These are phyloP conservation scores for Curvularia sp. DNA, from an alignment of 2,329 filamentous ascomycete species.

Conservation along the genomic window DNA sequence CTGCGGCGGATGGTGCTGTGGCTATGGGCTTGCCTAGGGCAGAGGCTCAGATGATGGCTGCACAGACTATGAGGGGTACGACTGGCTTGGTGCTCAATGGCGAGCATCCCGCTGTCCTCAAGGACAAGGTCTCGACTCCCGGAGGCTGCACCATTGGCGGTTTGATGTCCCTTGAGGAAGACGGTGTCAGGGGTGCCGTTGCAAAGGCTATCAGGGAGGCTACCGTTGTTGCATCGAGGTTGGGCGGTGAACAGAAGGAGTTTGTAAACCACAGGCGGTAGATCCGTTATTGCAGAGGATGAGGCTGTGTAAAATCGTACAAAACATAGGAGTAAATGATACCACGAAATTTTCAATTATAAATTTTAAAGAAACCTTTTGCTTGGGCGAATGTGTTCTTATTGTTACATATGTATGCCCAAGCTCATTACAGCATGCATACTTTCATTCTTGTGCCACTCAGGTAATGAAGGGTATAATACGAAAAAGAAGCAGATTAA, in stretches of 20 bases:
- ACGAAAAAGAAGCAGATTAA: conserved; percentile 24
- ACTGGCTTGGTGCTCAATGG: conserved; percentile 72
- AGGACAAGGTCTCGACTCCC: conserved; percentile 78
- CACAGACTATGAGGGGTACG: conserved; percentile 78
- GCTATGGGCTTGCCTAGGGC: conserved; percentile 77
- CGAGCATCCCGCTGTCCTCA: conserved; percentile 76
- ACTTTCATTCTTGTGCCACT: background rate
- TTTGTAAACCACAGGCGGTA: conserved; percentile 54
- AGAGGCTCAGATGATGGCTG: conserved; percentile 78
- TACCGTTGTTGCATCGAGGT: conserved; percentile 71
- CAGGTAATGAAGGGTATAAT: conserved; percentile 22
- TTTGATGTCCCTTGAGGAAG: conserved; percentile 75
- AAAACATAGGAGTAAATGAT: conserved; percentile 10
- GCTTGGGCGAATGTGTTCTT: background rate
- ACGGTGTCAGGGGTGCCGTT: conserved; percentile 70
- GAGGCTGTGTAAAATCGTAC: background rate
- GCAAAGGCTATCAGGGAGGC: conserved; percentile 74
- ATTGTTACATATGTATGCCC: background rate
- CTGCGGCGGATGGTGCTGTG: conserved; percentile 76
- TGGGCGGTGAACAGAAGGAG: conserved; percentile 61
- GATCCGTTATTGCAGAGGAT: background rate
- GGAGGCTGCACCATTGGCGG: conserved; percentile 81
- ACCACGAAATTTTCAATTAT: conserved; percentile 9
- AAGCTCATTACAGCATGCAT: conserved; percentile 4
- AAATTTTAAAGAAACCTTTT: background rate